Evolutionary conservation across 345 rosid genomes (phyloP), one percentile per base, ranked within the genome.

Genomic region (Mallotus nudiflorus): DNA sequence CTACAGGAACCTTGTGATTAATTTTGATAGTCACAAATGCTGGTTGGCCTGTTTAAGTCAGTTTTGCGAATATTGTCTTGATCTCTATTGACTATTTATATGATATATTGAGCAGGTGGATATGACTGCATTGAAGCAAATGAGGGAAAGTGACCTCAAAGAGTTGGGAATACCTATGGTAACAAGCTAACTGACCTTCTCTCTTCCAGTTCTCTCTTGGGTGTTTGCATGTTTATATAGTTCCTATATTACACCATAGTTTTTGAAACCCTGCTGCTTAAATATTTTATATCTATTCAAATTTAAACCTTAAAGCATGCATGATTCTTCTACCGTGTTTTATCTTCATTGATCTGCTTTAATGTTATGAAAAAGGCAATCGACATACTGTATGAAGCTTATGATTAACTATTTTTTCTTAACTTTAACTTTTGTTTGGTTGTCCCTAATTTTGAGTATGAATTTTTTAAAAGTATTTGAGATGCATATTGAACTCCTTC

Each of bases 81-180:
- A 57, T 29, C 6, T n/a, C 35, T 40, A 11, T 62, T 49, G 59
- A 20, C 52, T 45, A 68, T 37, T 53, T 46, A 28, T 62, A 31
- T 75, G 31, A 70, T 83, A 16, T 75, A 70, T 70, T 70, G 71
- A 62, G 31, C 85, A 95, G 99, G 88, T 95, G 76, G 97, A 95
- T 81, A 91, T 95, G 97, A 49, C 84, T 9, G 93, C 93, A 22
- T 78, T 95, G 77, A 92, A 77, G 86, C 97, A 89, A 83, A 95
- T 95, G 99, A 86, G 92, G 52, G 99, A 95, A 77, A 83, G 75
- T 58, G 97, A 95, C 77, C 87, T 95, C 48, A 95, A 90, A 83
- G 99, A 95, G 76, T 81, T 95, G 67, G 92, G 88, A 75, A 92
- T 94, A 78, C 99, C 99, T 58, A 95, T 92, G 99, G 99, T 95